Percentiles rank a stretch among this genome's conserved stretches.
phyloP scores from a whole-genome alignment of 768 basidiomycete genomes.

The Krasilnikovozyma curviuscula region DNA sequence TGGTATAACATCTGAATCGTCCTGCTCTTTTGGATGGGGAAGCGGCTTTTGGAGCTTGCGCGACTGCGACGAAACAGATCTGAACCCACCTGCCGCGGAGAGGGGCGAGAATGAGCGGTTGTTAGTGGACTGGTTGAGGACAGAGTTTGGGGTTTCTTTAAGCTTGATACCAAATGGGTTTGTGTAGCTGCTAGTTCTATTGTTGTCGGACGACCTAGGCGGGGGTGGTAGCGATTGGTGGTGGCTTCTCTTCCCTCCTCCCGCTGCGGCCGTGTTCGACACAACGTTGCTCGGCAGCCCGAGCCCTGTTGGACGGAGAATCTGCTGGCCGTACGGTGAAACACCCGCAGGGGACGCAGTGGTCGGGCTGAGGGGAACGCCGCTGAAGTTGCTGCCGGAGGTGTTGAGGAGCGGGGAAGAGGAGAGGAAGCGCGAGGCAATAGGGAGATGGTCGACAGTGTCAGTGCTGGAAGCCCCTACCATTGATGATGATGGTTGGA shows the following conservation, averaged over 20 bases:
- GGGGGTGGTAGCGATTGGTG: slow-evolving; percentile 24
- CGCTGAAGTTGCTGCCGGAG: slow-evolving; percentile 2
- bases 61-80: slow-evolving; percentile 26
- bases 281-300: too few species aligned
- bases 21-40: not conserved
- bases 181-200: not conserved
- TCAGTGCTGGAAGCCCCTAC: not conserved
- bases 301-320: slow-evolving; percentile 9
- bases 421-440: slow-evolving; percentile 72
- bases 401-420: slow-evolving; percentile 26
- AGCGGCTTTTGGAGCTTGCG: not conserved
- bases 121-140: not conserved
- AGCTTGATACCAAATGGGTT: not conserved
- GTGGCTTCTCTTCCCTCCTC: slow-evolving; percentile 12
- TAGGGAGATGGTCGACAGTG: not conserved
- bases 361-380: slow-evolving; percentile 1
- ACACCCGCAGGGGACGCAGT: not conserved
- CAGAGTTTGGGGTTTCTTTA: not conserved
- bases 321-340: slow-evolving; percentile 14
- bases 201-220: slow-evolving; percentile 2
- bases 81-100: slow-evolving; percentile 51
- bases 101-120: slow-evolving; percentile 44
- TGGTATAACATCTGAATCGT: slow-evolving; percentile 37
- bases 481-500: not conserved
- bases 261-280: too few species aligned